Evolutionary conservation across 2,329 filamentous ascomycete genomes (phyloP).

Genomic region (Pyricularia pennisetigena): DNA sequence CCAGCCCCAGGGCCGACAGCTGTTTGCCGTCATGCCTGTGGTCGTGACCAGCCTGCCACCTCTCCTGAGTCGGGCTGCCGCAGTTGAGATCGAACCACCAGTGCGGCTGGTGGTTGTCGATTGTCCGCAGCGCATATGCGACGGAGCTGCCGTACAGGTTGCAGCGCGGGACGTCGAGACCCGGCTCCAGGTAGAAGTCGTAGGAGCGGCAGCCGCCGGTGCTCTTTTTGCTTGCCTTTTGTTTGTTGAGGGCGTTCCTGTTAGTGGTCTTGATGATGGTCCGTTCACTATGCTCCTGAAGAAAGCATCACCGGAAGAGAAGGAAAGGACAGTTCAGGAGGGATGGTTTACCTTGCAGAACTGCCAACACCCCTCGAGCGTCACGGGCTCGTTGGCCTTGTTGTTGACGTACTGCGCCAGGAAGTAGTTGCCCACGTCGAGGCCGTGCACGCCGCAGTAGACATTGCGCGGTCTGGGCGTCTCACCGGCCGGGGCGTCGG

Average conservation of each 20-base stretch:
- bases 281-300: neutral
- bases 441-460: slow-evolving; percentile 29
- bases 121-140: slow-evolving; percentile 16
- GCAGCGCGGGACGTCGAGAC: slow-evolving; percentile 21
- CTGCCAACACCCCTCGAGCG: slow-evolving; percentile 29
- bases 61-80: slow-evolving; percentile 20
- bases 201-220: slow-evolving; percentile 24
- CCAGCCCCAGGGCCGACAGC: neutral
- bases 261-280: neutral
- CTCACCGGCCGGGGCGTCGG: slow-evolving; percentile 17
- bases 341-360: slow-evolving; percentile 25
- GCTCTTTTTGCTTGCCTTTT: slow-evolving; percentile 20
- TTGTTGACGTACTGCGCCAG: slow-evolving; percentile 28
- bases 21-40: neutral
- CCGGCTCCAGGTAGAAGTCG: slow-evolving; percentile 22
- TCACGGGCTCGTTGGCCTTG: slow-evolving; percentile 20
- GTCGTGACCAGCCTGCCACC: slow-evolving; percentile 10
- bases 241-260: neutral
- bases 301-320: neutral
- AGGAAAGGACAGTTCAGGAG: neutral
- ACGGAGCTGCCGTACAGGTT: slow-evolving; percentile 24
- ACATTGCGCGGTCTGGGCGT: slow-evolving; percentile 16
- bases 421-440: slow-evolving; percentile 24
- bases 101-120: slow-evolving; percentile 19
- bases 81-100: slow-evolving; percentile 26